phyloP scores from a whole-genome alignment of 2,329 filamentous ascomycete genomes.

The Dothideomycetes sp. region DNA sequence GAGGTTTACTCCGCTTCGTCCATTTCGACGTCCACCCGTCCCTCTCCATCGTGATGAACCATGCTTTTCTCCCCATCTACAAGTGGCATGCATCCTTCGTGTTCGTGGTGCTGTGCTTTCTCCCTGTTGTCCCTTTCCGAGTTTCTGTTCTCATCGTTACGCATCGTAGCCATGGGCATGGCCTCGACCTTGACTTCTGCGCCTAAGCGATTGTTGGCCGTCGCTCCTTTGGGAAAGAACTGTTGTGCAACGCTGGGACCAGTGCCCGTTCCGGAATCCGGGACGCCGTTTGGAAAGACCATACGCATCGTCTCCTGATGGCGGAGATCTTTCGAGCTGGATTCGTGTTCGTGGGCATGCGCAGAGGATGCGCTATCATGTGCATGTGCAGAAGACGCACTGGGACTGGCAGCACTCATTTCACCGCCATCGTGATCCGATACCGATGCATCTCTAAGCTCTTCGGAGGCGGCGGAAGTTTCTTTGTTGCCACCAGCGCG shows the following conservation, averaged over 20 bases:
- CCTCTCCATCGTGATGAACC: conserved; percentile 1
- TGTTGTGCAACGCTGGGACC: conserved; percentile 16
- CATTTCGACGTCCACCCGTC: conserved; percentile 10
- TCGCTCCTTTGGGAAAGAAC: conserved; percentile 16
- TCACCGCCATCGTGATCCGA: conserved; percentile 9
- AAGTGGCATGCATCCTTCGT: not conserved
- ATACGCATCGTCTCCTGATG: conserved; percentile 25
- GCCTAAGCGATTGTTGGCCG: conserved; percentile 1
- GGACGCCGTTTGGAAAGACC: conserved; percentile 21
- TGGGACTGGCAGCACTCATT: conserved; percentile 11
- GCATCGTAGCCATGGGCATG: too few relatives aligned
- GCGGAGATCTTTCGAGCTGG: conserved; percentile 18
- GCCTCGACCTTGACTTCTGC: conserved; percentile 13
- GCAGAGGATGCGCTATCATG: conserved; percentile 13
- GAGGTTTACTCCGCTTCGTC: not conserved
- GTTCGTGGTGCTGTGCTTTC: not conserved
- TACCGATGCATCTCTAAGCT: conserved; percentile 3
- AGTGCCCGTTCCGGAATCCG: not conserved
- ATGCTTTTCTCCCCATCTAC: conserved; percentile 9
- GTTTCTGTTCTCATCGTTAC: not conserved
- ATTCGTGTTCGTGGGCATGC: conserved; percentile 17
- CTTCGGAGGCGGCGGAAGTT: conserved; percentile 15
- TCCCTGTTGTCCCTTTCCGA: not conserved
- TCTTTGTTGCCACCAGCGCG: conserved; percentile 24
- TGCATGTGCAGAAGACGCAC: conserved; percentile 17